Base-by-base conservation (phyloP, 805 yeast genomes). In the Barnettozyma siamensis region DNA sequence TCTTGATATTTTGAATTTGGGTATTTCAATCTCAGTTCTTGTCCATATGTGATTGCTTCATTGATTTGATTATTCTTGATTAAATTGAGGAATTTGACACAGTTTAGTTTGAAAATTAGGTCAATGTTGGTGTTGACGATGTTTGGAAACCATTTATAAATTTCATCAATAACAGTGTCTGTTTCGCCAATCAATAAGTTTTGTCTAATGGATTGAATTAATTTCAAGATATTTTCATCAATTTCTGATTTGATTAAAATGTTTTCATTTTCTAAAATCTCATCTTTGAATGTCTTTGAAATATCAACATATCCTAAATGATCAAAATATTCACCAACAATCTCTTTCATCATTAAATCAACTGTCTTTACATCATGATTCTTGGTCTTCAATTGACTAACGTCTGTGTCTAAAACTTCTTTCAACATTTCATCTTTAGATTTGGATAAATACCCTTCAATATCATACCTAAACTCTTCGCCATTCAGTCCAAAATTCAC, bases 301-400 rank as follows among this genome's bases (percentile, higher is more conserved):
- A 78, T 72, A 41, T 76, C 76, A 24, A 67, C 65, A 50, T 69
- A 73, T 3, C 88, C 88, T 40, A 71, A 69, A 51, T 78, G 76
- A n/a, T 70, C 65, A 30, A 82, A 69, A 54, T 79, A 80, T 12
- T 69, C 60, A n/a, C 64, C 47, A 4, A 73, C 65, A 31, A 72
- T 58, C 18, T 59, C 49, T 33, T 63, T 62, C 36, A 69, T 53
- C 8, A 61, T 38, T 11, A 35, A 42, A 13, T 58, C 54, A 5
- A 58, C 44, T 24, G 58, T 59, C 32, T 43, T 42, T 21, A 7
- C 24, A 6, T 30, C 17, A 7, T n/a, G 10, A 11, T 12, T 27
- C 8, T 20, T 16, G 1, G 17, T 5, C 8, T 31, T 30, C 7
- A 15, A 16, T 10, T 38, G 17, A 16, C 33, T 12, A 10, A 21